Base-by-base conservation (phyloP, 495 filamentous ascomycete species). In the Pseudomonodictys pantanalensis region DNA sequence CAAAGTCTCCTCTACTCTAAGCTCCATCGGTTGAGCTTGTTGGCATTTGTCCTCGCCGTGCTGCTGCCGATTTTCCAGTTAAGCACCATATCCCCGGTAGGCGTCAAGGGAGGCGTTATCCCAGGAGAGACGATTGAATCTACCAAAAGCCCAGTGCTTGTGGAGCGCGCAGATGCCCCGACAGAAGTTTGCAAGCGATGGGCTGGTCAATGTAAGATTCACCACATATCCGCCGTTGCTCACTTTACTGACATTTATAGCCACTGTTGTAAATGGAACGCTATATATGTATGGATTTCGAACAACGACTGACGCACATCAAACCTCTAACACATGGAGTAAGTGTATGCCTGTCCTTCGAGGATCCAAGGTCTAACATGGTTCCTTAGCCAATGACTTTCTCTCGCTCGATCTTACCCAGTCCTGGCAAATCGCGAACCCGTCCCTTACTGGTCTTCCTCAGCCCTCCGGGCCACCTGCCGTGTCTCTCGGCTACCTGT, bases 281-380 rank as follows among this genome's bases (percentile, higher is more conserved):
- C 68, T 90, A 18, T 90, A 88, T 64, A 77, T 89, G n/a, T 90
- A 89, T 58, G 88, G 88, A 30, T 88, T 87, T 10, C 79, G 85
- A 32, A 75, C 78, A 2, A 85, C 73, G 20, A 77, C 70, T 4
- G 65, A 73, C 8, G 56, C 74, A 17, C 74, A 78, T 6, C 87
- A 90, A 69, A 76, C 56, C 1, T 59, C 65, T 2, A 69, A 86
- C 65, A 83, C 79, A 17, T 90, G 86, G 86, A 87, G 83, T 87
- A 77, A 62, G 80, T 69, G n/a, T n/a, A n/a, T n/a, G n/a, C 41
- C 18, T 48, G 41, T 35, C 15, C 17, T n/a, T 35, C 29, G 9
- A 23, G 22, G 4, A 41, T 18, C 2, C 6, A 24, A n/a, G 12
- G 59, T 42, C 71, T 80, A 53, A 74, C 22, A 48, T 49, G 32